Evolutionary conservation across 306 rosid species (phyloP).

Genomic region (Arachis hypogaea): DNA sequence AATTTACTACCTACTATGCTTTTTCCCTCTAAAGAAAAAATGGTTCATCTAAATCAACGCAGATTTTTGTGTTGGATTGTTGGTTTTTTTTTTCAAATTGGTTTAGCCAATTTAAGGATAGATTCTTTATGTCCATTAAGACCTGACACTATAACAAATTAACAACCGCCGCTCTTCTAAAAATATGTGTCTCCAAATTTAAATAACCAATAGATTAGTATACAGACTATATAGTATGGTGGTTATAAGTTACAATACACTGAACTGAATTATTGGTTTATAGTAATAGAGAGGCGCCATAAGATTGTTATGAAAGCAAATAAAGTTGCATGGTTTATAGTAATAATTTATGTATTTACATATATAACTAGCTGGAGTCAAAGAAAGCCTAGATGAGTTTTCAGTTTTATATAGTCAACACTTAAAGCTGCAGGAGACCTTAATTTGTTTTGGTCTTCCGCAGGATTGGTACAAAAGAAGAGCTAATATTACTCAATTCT

Average conservation of each 20-base stretch:
- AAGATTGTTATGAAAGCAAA: background rate
- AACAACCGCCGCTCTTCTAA: no score
- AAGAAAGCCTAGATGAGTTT: background rate
- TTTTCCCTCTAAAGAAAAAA: constrained; percentile 10
- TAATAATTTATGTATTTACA: background rate
- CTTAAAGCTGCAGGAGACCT: constrained; percentile 26
- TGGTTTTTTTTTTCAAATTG: constrained; percentile 20
- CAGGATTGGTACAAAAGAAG: constrained; percentile 5
- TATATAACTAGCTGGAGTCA: background rate
- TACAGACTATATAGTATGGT: no score
- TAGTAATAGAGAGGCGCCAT: background rate
- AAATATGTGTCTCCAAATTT: no score
- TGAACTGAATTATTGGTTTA: no score
- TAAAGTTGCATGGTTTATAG: constrained; percentile 2
- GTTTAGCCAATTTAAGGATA: constrained; percentile 35
- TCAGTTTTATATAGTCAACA: background rate
- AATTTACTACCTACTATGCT: constrained; percentile 21
- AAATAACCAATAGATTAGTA: no score
- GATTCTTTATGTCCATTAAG: background rate
- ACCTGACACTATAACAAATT: background rate
- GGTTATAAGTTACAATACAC: no score
- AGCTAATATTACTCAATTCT: background rate
- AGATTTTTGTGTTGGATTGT: constrained; percentile 6
- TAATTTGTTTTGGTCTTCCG: background rate
- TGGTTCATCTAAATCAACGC: constrained; percentile 40